Evolutionary conservation across 1,284 basidiomycete species (phyloP), one percentile per base, ranked within the genome.

Genomic region (Austroboletus novae-zelandiae): DNA sequence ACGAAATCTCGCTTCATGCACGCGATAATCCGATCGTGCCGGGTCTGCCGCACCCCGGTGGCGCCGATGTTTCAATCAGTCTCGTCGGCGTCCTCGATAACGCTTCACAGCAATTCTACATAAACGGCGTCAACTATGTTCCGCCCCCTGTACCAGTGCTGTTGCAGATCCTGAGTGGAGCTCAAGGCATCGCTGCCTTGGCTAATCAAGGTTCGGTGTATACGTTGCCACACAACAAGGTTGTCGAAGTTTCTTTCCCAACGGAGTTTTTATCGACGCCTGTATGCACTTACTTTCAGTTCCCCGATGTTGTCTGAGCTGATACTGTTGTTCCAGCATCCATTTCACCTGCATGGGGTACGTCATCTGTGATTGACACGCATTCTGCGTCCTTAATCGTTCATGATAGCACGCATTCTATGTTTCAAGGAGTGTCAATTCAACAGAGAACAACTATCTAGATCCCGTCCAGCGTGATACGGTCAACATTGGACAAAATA

Each of bases 291-390:
- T 18, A n/a, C 6, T 27, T 23, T 20, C 6, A 20, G 43, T 13
- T 32, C 7, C 25, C 15, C 32, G 32, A 13, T 3, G 14, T 20
- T 13, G 17, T 48, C 13, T 40, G 18, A 45, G 45, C 41, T 57
- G 25, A 51, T 23, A 14, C 18, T 2, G 17, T 43, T 13, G 9
- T 47, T 4, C 46, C 34, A 68, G 66, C 67, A 69, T 47, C 74
- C 74, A 1, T 70, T 76, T 57, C 75, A 75, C 59, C 58, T 78
- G 45, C 76, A 78, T 47, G 73, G 76, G 48, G 71, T 75, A 63
- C 43, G 71, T 60, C 11, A 43, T 25, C 11, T 2, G 30, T 7
- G 10, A 27, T 29, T 14, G 11, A 10, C 4, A 15, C 20, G 6
- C 13, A 34, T 27, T 11, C 32, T 18, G 35, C 15, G 8, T 37